These are phyloP conservation scores for Bipolaris sorokiniana DNA, from an alignment of 2,329 filamentous ascomycete species.

Conservation along the genomic window DNA sequence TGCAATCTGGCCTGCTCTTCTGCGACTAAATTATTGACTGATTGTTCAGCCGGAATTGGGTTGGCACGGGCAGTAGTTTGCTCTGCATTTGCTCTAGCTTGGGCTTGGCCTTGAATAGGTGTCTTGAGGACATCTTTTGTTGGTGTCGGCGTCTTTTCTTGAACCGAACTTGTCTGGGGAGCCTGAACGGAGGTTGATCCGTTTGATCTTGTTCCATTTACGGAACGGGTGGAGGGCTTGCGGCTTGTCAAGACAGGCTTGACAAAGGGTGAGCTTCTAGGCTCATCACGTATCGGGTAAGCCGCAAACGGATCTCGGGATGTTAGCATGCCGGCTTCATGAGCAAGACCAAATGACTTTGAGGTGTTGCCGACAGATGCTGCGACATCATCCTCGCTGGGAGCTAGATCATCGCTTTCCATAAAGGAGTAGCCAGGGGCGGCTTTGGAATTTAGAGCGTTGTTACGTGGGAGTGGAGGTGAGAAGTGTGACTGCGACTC, in stretches of 20 bases:
- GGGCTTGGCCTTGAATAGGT: neutral
- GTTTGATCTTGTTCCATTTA: slow-evolving; percentile 6
- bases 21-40: slow-evolving; percentile 22
- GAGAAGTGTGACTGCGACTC: slow-evolving; percentile 11
- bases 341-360: slow-evolving; percentile 44
- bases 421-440: slow-evolving; percentile 26
- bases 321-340: slow-evolving; percentile 43
- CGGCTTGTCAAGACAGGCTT: slow-evolving; percentile 7
- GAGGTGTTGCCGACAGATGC: slow-evolving; percentile 35
- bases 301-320: slow-evolving; percentile 8
- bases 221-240: slow-evolving; percentile 1
- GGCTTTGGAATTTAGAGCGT: slow-evolving; percentile 2
- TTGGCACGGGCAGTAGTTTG: slow-evolving; percentile 1
- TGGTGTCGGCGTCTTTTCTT: slow-evolving; percentile 5
- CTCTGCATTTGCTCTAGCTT: neutral
- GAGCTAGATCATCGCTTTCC: slow-evolving; percentile 26
- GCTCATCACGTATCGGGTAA: slow-evolving; percentile 6
- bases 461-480: slow-evolving; percentile 2
- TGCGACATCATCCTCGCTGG: slow-evolving; percentile 30
- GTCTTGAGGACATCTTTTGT: slow-evolving; percentile 3
- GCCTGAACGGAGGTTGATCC: slow-evolving; percentile 6
- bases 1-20: slow-evolving; percentile 28
- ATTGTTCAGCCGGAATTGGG: slow-evolving; percentile 12
- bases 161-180: neutral
- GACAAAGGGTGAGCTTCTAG: slow-evolving; percentile 4